Evolutionary conservation across 2,329 filamentous ascomycete genomes (phyloP).

Genomic region (Claviceps sorghi): DNA sequence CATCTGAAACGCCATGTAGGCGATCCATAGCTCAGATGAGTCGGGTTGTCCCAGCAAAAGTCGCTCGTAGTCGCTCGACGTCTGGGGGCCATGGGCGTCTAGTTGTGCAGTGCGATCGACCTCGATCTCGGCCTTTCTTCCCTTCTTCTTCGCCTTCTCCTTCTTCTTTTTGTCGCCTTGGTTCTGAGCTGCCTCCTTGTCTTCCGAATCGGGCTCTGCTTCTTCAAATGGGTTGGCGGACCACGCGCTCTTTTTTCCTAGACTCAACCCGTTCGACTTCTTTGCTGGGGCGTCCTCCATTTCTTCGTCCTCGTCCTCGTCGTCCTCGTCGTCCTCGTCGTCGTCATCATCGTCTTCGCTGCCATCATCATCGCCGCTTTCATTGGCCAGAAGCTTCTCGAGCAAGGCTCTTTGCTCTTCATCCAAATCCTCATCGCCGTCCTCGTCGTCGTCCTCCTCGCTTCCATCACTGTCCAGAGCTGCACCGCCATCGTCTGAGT

Average conservation of each 20-base stretch:
- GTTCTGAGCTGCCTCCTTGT: conserved; percentile 14
- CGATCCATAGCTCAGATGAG: conserved; percentile 85
- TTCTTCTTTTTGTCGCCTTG: conserved; percentile 14
- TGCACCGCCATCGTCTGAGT: conserved; percentile 32
- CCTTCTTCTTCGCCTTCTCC: conserved; percentile 47
- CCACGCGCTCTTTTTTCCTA: conserved; percentile 80
- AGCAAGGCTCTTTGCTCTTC: conserved; percentile 19
- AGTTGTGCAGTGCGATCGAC: conserved; percentile 87
- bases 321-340: conserved; percentile 18
- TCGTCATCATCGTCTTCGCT: conserved; percentile 21
- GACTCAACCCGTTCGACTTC: conserved; percentile 20
- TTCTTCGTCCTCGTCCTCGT: conserved; percentile 27
- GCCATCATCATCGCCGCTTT: conserved; percentile 29
- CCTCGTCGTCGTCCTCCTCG: conserved; percentile 28
- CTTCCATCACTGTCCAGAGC: conserved; percentile 33
- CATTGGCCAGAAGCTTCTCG: conserved; percentile 27
- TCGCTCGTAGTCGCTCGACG: conserved; percentile 82
- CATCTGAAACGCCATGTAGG: conserved; percentile 98
- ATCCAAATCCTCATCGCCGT: conserved; percentile 28
- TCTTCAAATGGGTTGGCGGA: conserved; percentile 54
- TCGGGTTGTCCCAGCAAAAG: conserved; percentile 84
- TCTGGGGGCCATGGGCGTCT: conserved; percentile 76
- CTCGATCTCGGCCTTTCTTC: conserved; percentile 61
- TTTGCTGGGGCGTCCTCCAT: conserved; percentile 26
- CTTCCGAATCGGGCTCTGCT: conserved; percentile 35